phyloP scores from a whole-genome alignment of 495 filamentous ascomycete genomes.

The Extremus antarcticus region DNA sequence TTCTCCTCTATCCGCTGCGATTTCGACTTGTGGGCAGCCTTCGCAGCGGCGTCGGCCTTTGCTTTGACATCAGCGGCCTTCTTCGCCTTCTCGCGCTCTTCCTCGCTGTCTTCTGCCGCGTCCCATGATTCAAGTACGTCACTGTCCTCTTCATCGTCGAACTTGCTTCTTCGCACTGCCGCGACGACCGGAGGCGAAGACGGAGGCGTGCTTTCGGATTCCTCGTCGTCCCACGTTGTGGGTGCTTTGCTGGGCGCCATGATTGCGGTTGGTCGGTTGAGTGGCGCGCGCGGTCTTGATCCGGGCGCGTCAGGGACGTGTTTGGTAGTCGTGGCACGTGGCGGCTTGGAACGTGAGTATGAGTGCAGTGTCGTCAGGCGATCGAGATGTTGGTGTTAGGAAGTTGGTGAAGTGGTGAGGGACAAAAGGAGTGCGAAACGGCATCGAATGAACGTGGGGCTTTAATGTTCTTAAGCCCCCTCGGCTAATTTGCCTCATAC shows the following conservation, averaged over 20 bases:
- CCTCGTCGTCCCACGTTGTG: conserved; percentile 43
- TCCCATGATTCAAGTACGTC: conserved; percentile 97
- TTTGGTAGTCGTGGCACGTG: not conserved
- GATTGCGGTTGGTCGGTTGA: conserved; percentile 11
- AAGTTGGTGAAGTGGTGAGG: not conserved
- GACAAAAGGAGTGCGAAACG: not conserved
- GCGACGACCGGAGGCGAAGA: conserved; percentile 51
- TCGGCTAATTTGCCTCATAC: too few species aligned
- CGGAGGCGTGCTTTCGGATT: conserved; percentile 51
- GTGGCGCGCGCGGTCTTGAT: not conserved
- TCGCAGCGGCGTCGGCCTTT: conserved; percentile 82
- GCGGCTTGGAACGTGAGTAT: not conserved
- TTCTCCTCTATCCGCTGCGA: conserved; percentile 78
- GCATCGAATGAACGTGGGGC: not conserved
- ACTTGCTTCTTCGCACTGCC: conserved; percentile 52
- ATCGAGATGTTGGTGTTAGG: not conserved
- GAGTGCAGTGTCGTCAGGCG: too few species aligned
- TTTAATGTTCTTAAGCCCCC: not conserved
- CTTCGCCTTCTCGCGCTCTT: conserved; percentile 86
- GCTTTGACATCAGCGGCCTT: conserved; percentile 77
- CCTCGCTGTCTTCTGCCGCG: conserved; percentile 92
- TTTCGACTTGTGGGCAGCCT: conserved; percentile 85
- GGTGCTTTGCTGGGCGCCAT: conserved; percentile 20
- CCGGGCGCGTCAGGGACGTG: not conserved
- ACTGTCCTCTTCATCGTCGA: conserved; percentile 83